A percentile compares a stretch with the other conserved stretches of the same genome.
These are phyloP conservation scores for Cyphellophora attinorum DNA, from an alignment of 2,329 filamentous ascomycete species.

Conservation along the genomic window DNA sequence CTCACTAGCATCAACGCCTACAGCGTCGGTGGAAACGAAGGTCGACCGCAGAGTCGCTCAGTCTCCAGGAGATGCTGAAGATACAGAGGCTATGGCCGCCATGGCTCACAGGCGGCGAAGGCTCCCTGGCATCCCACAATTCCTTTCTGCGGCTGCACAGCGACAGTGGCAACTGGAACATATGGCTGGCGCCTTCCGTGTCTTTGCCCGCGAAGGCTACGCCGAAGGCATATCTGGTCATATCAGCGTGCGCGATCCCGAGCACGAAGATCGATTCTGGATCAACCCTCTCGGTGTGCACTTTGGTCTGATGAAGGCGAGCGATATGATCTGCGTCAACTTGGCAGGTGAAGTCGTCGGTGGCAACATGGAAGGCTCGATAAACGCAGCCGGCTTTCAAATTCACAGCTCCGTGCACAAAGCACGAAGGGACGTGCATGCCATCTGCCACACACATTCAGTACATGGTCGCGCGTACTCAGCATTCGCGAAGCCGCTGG, in stretches of 20 bases:
- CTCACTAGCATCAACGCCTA: too few relatives aligned
- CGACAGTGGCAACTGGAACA: conserved; percentile 56
- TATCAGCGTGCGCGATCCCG: conserved; percentile 58
- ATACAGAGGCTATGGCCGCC: conserved; percentile 17
- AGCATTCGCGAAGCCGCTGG: conserved; percentile 52
- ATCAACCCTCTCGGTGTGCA: conserved; percentile 58
- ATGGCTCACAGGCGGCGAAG: conserved; percentile 18
- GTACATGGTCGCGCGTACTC: conserved; percentile 59
- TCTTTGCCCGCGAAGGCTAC: conserved; percentile 56
- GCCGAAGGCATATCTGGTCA: conserved; percentile 62
- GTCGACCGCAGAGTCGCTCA: too few relatives aligned
- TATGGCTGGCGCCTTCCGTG: conserved; percentile 59
- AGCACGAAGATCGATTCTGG: conserved; percentile 55
- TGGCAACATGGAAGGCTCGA: too few relatives aligned
- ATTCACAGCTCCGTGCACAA: conserved; percentile 63
- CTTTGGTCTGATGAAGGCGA: conserved; percentile 55
- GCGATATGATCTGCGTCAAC: conserved; percentile 59
- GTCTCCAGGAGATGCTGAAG: too few relatives aligned
- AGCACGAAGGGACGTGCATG: conserved; percentile 54
- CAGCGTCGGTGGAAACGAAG: too few relatives aligned
- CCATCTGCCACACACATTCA: conserved; percentile 60
- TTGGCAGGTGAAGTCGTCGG: conserved; percentile 54
- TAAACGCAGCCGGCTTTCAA: conserved; percentile 59
- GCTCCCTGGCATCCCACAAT: conserved; percentile 40
- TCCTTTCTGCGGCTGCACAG: conserved; percentile 44